phyloP scores from a whole-genome alignment of 2,329 filamentous ascomycete genomes.

The Fusarium palustre region DNA sequence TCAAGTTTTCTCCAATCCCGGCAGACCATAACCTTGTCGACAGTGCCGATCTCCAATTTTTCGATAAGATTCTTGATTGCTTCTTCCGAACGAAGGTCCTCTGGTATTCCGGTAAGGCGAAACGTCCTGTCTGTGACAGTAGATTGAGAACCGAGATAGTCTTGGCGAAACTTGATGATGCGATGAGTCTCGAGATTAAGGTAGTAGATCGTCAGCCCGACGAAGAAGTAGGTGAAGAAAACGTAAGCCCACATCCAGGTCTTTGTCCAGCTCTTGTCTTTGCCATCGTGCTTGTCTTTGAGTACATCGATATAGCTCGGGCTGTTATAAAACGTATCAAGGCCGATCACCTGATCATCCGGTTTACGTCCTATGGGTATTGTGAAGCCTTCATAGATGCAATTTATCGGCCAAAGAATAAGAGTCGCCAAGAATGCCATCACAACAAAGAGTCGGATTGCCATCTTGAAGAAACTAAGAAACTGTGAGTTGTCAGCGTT shows the following conservation, averaged over 20 bases:
- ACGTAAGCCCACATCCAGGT: conserved; percentile 91
- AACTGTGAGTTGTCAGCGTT: conserved; percentile 64
- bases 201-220: conserved; percentile 81
- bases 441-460: conserved; percentile 82
- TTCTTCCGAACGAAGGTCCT: conserved; percentile 80
- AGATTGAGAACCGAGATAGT: conserved; percentile 91
- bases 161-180: conserved; percentile 86
- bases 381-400: conserved; percentile 59
- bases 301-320: conserved; percentile 27
- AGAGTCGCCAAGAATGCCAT: conserved; percentile 84
- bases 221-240: conserved; percentile 95
- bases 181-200: conserved; percentile 85
- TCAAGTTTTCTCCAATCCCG: conserved; percentile 89
- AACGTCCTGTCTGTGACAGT: conserved; percentile 98
- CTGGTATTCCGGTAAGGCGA: conserved; percentile 87
- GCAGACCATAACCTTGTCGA: conserved; percentile 88
- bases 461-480: conserved; percentile 94
- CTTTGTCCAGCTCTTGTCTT: conserved; percentile 51
- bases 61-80: conserved; percentile 90
- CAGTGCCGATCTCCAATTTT: conserved; percentile 86
- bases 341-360: not conserved
- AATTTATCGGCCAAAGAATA: conserved; percentile 88
- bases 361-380: not conserved
- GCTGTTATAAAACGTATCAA: conserved; percentile 13
- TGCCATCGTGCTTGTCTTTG: conserved; percentile 50